Base-by-base conservation (phyloP, 176 grass and related monocot genomes). In the Phoenix roebelenii region DNA sequence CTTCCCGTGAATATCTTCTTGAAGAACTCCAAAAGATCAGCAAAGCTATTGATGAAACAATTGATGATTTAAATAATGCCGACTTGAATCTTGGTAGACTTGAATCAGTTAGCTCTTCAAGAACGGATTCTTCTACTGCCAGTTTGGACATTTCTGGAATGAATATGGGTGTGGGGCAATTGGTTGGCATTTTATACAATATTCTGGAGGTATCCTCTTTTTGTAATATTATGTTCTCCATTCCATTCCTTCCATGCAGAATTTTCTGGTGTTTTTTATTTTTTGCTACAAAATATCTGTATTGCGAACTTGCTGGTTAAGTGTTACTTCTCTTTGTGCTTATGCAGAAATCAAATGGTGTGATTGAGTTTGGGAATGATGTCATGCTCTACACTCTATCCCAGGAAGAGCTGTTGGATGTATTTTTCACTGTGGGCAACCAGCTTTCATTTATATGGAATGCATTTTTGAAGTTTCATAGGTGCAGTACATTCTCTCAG, bases 401-500 rank as follows among this genome's bases (percentile, higher is more conserved):
- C 1, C 86, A 79, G 68, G 83, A 86, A 60, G 91, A 90, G 23
- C 29, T 95, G 24, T 66, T 85, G 55, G 83, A 90, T 59, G 57
- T 85, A 65, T 90, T 85, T 87, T 69, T 84, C 44, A 87, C 49
- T 52, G 66, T 96, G 39, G 89, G 83, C 64, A 59, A 26, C 61
- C 91, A 96, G 67, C 65, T 96, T 51, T 79, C 91, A 59, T 76
- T 96, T 73, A 20, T 95, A 57, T 96, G 92, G 92, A 96, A 80
- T 82, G 69, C 70, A 55, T 96, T 96, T 68, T 74, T 96, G 71
- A 87, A 86, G 55, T 96, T 90, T 62, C 92, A 96, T 64, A 87
- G 92, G 83, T 87, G 53, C 60, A 58, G 19, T 60, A 58, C 14
- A 26, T 48, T 74, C 16, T n/a, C 35, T 44, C 10, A 44, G 35